Base-by-base conservation (phyloP, 176 grass and related monocot genomes). In the Carex scoparia region DNA sequence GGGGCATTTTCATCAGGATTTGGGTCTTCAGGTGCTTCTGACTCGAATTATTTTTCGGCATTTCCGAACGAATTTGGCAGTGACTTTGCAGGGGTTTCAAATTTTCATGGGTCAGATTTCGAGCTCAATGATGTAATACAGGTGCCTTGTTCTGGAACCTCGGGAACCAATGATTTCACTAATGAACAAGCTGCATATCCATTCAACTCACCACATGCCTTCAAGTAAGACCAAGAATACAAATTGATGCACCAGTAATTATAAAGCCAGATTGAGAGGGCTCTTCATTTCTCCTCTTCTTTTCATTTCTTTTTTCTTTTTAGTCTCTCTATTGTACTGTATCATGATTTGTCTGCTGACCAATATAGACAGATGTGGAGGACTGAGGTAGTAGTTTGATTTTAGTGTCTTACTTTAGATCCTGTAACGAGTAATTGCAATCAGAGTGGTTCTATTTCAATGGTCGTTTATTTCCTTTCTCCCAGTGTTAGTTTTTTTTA, bases 121-220 rank as follows among this genome's bases (percentile, higher is more conserved):
- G 92, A 91, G 79, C 84, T 94, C 82, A 87, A 65, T 61, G 87
- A 94, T 68, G 85, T 97, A 10, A 62, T 94, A 35, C 86, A 86
- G 16, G 85, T 86, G 44, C 86, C 88, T 57, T 23, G 3, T 33
- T 30, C 63, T 19, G 31, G 31, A 23, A 64, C n/a, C 16, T 77
- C 79, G 44, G 79, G 79, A 59, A 28, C 13, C 49, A 46, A 30
- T 71, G 85, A 48, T 77, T 81, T 80, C n/a, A 30, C 33, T 14
- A 65, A 13, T 37, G 30, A 74, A 18, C 70, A 84, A 32, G 13
- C 81, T n/a, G 16, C 15, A 68, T 61, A 68, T 58, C 86, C 86
- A 38, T 60, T 58, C 72, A 69, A 66, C 53, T 11, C 68, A 37
- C 35, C 18, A 3, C 54, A 83, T 84, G 40, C 57, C 48, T 84